phyloP scores from a whole-genome alignment of 805 yeast genomes.

The Maudiozyma bulderi region DNA sequence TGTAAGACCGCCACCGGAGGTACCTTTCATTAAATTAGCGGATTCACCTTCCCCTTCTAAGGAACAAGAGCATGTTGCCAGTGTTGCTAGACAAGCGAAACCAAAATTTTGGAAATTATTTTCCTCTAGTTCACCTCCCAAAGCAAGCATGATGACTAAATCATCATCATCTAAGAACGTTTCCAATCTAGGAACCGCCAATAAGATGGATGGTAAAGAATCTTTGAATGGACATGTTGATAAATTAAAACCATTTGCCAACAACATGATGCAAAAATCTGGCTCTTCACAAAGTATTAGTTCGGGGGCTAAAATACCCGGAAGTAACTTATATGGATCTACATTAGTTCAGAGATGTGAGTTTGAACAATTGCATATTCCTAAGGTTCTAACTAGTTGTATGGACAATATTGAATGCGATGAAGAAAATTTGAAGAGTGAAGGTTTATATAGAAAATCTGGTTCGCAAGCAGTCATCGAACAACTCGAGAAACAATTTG shows the following conservation, averaged over 20 bases:
- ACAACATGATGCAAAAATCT: not conserved
- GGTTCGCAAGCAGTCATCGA: constrained; percentile 58
- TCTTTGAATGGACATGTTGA: constrained; percentile 1
- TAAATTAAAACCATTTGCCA: constrained; percentile 18
- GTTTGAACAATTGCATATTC: constrained; percentile 54
- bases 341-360: constrained; percentile 55
- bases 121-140: constrained; percentile 4
- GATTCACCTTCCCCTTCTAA: constrained; percentile 4
- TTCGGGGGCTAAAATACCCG: not conserved
- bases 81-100: constrained; percentile 19
- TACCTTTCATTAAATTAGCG: not conserved
- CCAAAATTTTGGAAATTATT: constrained; percentile 30
- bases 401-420: constrained; percentile 46
- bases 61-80: constrained; percentile 16
- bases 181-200: not conserved
- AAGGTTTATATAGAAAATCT: constrained; percentile 86
- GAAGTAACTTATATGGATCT: constrained; percentile 21
- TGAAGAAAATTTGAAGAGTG: constrained; percentile 51
- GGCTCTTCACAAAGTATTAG: not conserved
- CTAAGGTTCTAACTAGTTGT: constrained; percentile 64
- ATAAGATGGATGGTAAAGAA: not conserved
- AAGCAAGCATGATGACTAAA: not conserved
- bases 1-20: not conserved
- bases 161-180: constrained; percentile 1
- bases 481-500: constrained; percentile 19